phyloP scores from a whole-genome alignment of 2,329 filamentous ascomycete genomes.

The Cyanodermella asteris region DNA sequence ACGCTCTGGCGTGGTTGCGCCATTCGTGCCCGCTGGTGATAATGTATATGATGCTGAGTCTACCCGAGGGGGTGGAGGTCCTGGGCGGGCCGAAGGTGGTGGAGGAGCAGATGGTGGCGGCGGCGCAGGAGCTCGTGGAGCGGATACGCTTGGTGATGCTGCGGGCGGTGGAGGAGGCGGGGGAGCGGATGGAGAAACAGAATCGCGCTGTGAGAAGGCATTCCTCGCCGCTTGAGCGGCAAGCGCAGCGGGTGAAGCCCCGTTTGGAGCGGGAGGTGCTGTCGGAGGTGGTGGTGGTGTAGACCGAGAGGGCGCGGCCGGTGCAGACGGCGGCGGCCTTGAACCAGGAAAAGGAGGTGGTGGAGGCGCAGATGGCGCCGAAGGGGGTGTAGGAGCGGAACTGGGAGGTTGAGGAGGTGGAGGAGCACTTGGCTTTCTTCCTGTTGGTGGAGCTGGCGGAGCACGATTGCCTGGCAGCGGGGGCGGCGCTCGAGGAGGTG shows the following conservation, averaged over 20 bases:
- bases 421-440: constrained; percentile 9
- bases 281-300: constrained; percentile 2
- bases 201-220: too few relatives aligned
- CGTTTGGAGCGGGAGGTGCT: constrained; percentile 1
- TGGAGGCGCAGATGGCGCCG: constrained; percentile 1
- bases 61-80: constrained; percentile 23
- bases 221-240: too few relatives aligned
- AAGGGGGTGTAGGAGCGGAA: constrained; percentile 2
- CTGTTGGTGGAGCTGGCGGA: constrained; percentile 10
- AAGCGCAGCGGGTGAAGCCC: too few relatives aligned
- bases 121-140: constrained; percentile 17
- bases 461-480: constrained; percentile 35
- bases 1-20: constrained; percentile 9
- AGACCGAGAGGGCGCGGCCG: constrained; percentile 4
- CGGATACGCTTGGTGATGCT: too few relatives aligned
- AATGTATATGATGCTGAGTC: constrained; percentile 60
- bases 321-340: constrained; percentile 4
- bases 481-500: constrained; percentile 46
- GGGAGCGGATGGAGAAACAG: too few relatives aligned
- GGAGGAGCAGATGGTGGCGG: constrained; percentile 4
- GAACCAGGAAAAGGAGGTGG: constrained; percentile 1
- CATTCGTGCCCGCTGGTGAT: constrained; percentile 33
- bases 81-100: constrained; percentile 9
- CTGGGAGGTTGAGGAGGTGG: constrained; percentile 15
- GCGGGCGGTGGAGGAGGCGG: too few relatives aligned